Evolutionary conservation across 2,329 filamentous ascomycete species (phyloP).

Genomic region (Colletotrichum sp.): DNA sequence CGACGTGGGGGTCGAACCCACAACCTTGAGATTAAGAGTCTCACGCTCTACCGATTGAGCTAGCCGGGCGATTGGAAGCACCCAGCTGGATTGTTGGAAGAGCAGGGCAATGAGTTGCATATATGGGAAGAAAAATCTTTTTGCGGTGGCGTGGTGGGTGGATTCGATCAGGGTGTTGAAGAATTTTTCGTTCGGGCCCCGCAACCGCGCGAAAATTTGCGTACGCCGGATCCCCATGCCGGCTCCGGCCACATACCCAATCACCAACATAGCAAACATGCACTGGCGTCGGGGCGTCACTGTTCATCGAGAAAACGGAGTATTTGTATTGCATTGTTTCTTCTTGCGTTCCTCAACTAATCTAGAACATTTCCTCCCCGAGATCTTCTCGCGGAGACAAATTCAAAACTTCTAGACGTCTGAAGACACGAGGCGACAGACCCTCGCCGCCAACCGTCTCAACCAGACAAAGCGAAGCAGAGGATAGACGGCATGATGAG

Average conservation of each 20-base stretch:
- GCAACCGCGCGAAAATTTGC: neutral
- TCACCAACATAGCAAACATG: accelerated
- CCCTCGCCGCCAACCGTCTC: neutral
- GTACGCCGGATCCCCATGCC: neutral
- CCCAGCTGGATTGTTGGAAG: neutral
- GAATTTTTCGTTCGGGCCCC: neutral
- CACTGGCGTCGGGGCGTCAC: neutral
- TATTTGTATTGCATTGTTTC: accelerated
- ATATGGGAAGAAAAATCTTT: neutral
- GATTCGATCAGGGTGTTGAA: neutral
- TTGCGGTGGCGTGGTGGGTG: neutral
- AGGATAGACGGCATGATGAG: accelerated
- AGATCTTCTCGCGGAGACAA: neutral
- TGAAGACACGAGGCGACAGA: neutral
- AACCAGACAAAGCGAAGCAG: no score
- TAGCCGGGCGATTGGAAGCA: slow-evolving; percentile 52
- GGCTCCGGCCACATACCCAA: neutral
- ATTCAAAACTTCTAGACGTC: neutral
- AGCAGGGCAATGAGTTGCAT: accelerated
- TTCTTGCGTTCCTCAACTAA: neutral
- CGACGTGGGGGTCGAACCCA: slow-evolving; percentile 50
- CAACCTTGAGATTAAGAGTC: slow-evolving; percentile 71
- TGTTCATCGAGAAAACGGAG: neutral
- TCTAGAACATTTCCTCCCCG: neutral
- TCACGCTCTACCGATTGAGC: slow-evolving; percentile 78